Base-by-base conservation (phyloP, 1,284 basidiomycete genomes). In the Sanghuangporus weigelae region DNA sequence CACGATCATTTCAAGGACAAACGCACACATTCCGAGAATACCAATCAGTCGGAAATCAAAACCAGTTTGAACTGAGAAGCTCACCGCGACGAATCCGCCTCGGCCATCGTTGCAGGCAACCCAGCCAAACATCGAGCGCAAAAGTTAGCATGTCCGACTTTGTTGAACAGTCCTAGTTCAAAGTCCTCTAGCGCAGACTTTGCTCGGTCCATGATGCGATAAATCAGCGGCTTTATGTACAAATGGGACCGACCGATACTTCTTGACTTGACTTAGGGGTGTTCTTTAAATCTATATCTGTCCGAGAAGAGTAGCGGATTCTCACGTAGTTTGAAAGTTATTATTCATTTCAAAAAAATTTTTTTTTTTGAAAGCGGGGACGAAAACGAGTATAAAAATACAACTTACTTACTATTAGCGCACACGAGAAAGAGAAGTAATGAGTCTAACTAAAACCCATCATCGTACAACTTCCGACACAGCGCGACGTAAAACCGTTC, bases 401-500 rank as follows among this genome's bases (percentile, higher is more conserved):
- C 26, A 63, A 31, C 26, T 31, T 49, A 7, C 40, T 39, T 49
- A 7, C 40, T 39, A 50, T 39, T 64, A 36, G 16, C 51, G 44
- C 39, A 58, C 23, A 42, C 7, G 16, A 39, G 50, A 57, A 26
- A 12, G 7, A 8, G 31, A 10, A 10, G 14, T 11, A 10, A 12
- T 11, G 31, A 7, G 19, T 51, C 21, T 38, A 31, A 31, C 66
- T 78, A 93, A 69, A 93, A 70, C 19, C 91, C 92, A 71, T 92
- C 89, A 64, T 93, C 87, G 68, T 92, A 92, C 74, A 93, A 73
- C 74, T 89, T 92, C 72, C 86, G 82, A 65, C 87, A 82, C 35
- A 93, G 72, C 7, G 90, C 87, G 46, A 92, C 78, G 71, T 92
- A 92, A 72, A 93, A 90, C 67, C 84, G 76, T 73, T 93, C 90